Conservation (phyloP, 495 filamentous ascomycete genomes). For the Friedmanniomyces simplex region DNA sequence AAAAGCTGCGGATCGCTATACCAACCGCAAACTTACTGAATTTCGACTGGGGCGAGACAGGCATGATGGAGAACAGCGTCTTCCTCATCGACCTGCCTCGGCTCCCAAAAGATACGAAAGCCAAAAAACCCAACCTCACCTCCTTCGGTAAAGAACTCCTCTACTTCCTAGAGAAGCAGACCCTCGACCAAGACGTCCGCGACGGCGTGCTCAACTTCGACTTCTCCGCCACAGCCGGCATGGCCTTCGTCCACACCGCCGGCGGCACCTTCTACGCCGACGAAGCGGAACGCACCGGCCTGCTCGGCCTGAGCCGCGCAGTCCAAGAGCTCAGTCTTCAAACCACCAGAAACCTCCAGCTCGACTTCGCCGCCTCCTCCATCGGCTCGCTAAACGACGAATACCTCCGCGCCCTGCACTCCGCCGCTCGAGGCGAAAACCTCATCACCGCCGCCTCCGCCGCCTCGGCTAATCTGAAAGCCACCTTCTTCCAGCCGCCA, state of each 20-base stretch:
- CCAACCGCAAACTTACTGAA: constrained; percentile 72
- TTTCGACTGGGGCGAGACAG: constrained; percentile 78
- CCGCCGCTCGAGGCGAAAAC: constrained; percentile 54
- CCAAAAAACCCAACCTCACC: constrained; percentile 35
- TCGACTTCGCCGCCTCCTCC: constrained; percentile 55
- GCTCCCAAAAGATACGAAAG: constrained; percentile 28
- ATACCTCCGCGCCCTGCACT: constrained; percentile 61
- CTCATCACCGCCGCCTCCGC: background rate
- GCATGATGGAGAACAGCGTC: constrained; percentile 69
- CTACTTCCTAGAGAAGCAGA: constrained; percentile 59
- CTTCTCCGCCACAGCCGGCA: constrained; percentile 53
- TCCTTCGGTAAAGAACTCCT: constrained; percentile 59
- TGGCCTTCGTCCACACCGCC: constrained; percentile 76
- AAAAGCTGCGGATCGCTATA: constrained; percentile 61
- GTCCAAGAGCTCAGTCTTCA: constrained; percentile 47
- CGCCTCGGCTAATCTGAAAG: constrained; percentile 7
- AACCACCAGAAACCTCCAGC: constrained; percentile 18
- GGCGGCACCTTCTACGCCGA: constrained; percentile 40
- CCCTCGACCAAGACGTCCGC: constrained; percentile 52
- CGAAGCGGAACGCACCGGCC: constrained; percentile 52
- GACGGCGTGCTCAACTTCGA: constrained; percentile 57
- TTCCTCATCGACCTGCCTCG: constrained; percentile 80
- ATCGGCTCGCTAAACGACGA: constrained; percentile 61
- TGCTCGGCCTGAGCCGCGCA: constrained; percentile 55
- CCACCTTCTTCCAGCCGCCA: constrained; percentile 9